Evolutionary conservation across 345 rosid genomes (phyloP), one percentile per base, ranked within the genome.

Genomic region (Citrus sinensis): DNA sequence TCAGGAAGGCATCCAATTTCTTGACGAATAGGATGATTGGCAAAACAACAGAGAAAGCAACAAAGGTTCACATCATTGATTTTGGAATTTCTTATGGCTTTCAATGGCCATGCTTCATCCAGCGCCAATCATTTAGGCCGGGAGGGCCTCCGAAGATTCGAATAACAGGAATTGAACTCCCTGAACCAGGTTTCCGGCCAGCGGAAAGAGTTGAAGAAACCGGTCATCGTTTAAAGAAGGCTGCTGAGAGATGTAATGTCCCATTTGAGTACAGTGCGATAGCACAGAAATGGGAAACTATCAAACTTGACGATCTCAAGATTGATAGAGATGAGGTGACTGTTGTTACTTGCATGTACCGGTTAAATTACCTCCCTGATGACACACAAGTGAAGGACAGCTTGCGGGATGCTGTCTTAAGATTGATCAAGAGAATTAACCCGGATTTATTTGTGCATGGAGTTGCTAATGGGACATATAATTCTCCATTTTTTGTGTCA

Each of bases 51-150:
- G 82, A 85, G 67, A 75, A 74, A 59, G 87, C 85, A 22, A 72
- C 76, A 13, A 84, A 67, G 71, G 70, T 90, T 30, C 91, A 90
- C 76, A 83, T 90, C 16, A 85, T 90, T 64, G 90, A 90, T 75
- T 90, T 90, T 32, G 91, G 93, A 37, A 86, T 88, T 72, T 35
- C 77, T 6, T 84, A 86, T 60, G 93, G 91, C 29, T 88, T 90
- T 73, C 91, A 87, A 63, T 90, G 93, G 93, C 93, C 91, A 24
- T 75, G 87, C 79, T 89, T 88, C 71, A 87, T 90, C 78, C 88
- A 90, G 66, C 84, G 80, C 24, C 87, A 86, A 70, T 86, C 91
- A 9, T 79, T 84, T 11, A 82, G 87, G 67, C 78, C 83, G 10
- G 82, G 87, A 30, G 93, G 93, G 54, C 91, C 93, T 55, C 93